phyloP scores from a whole-genome alignment of 208 protist species.

The Leishmania tarentolae region DNA sequence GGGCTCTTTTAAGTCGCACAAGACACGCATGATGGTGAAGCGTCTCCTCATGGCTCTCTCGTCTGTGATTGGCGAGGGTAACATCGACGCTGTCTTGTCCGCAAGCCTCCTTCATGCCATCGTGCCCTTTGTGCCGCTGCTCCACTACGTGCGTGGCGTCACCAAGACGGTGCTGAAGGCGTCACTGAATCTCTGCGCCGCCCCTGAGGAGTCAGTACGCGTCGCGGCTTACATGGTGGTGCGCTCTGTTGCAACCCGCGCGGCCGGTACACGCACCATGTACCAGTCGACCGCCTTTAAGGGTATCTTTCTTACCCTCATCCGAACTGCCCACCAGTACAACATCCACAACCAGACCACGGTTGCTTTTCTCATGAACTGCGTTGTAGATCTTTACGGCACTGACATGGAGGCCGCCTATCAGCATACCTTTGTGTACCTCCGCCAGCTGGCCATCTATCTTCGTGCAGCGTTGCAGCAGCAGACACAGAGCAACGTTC shows the following conservation, averaged over 20 bases:
- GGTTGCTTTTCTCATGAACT: slow-evolving; percentile 94
- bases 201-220: slow-evolving; percentile 77
- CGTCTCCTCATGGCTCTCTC: slow-evolving; percentile 73
- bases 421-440: slow-evolving; percentile 97
- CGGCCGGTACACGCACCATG: slow-evolving; percentile 87
- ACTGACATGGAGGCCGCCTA: slow-evolving; percentile 93
- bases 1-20: slow-evolving; percentile 77
- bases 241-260: slow-evolving; percentile 85
- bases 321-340: slow-evolving; percentile 85
- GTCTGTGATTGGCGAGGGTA: slow-evolving; percentile 63
- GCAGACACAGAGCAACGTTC: slow-evolving; percentile 89
- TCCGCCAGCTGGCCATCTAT: slow-evolving; percentile 97
- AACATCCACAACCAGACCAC: slow-evolving; percentile 75
- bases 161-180: slow-evolving; percentile 80
- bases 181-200: slow-evolving; percentile 69
- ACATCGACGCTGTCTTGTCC: slow-evolving; percentile 63
- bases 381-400: slow-evolving; percentile 95
- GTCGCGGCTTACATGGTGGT: slow-evolving; percentile 89
- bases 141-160: slow-evolving; percentile 89
- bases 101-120: slow-evolving; percentile 72
- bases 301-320: slow-evolving; percentile 92
- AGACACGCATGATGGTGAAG: slow-evolving; percentile 77
- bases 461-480: slow-evolving; percentile 93
- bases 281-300: slow-evolving; percentile 93
- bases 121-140: slow-evolving; percentile 82